Conservation (phyloP, 202 grass and related monocot species). For the Setaria italica region DNA sequence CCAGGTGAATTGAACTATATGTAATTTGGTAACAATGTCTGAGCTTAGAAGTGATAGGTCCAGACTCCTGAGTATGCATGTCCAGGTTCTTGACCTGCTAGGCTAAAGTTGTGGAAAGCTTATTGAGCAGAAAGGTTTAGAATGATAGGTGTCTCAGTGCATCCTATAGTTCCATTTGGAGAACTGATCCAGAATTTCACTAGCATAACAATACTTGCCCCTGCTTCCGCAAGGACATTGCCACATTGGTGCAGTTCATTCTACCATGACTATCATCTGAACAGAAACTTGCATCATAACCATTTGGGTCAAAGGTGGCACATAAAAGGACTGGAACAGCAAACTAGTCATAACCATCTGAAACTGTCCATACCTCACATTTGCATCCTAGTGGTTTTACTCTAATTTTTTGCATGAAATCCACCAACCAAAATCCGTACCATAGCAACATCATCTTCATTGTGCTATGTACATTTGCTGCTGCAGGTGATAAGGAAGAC, state of each 20-base stretch:
- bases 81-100: background rate
- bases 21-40: background rate
- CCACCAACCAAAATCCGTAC: background rate
- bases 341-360: no score
- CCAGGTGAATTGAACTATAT: background rate
- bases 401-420: background rate
- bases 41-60: background rate
- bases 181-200: background rate
- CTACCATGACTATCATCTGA: background rate
- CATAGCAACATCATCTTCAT: background rate
- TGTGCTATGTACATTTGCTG: conserved; percentile 13
- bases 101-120: background rate
- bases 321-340: background rate
- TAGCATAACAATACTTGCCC: background rate
- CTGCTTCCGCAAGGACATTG: background rate
- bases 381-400: no score
- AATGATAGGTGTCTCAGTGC: background rate
- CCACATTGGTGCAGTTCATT: background rate
- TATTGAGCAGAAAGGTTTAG: background rate
- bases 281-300: background rate
- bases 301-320: background rate
- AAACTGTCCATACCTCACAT: background rate
- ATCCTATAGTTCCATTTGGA: background rate
- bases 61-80: background rate
- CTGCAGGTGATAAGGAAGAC: conserved; percentile 74